Conservation (phyloP, 768 basidiomycete genomes). For the Kwoniella botswanensis region DNA sequence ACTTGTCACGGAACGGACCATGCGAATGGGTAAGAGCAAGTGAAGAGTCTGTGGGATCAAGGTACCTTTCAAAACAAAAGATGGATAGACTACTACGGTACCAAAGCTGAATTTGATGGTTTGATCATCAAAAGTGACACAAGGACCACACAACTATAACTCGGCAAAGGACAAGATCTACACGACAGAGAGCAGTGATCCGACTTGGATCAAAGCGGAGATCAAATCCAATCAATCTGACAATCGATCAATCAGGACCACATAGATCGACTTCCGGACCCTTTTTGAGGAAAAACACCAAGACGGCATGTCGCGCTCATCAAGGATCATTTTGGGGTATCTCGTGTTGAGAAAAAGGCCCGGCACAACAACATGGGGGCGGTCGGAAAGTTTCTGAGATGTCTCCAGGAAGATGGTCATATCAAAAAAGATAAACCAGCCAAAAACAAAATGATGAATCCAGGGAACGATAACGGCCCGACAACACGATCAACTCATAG, state of each 20-base stretch:
- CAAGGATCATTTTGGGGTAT: too few relatives aligned
- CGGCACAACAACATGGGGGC: not conserved
- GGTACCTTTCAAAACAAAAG: not conserved
- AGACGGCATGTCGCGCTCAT: too few relatives aligned
- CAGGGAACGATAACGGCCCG: not conserved
- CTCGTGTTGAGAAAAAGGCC: not conserved
- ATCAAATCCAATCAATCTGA: not conserved
- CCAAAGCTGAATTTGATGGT: too few relatives aligned
- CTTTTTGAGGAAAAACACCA: too few relatives aligned
- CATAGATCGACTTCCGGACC: too few relatives aligned
- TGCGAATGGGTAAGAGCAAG: not conserved
- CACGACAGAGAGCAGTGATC: not conserved
- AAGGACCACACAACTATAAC: not conserved
- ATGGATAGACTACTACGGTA: too few relatives aligned
- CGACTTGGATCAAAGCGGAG: not conserved
- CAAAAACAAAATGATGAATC: not conserved
- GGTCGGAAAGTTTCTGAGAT: too few relatives aligned
- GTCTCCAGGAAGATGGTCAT: too few relatives aligned
- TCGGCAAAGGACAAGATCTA: not conserved
- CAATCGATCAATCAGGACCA: not conserved
- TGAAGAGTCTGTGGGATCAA: not conserved
- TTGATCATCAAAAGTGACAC: not conserved
- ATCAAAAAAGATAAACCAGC: not conserved
- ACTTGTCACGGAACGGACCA: not conserved
- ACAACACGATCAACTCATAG: not conserved